Base-by-base conservation (phyloP, 768 basidiomycete species). In the Gloeopeniophorella convolvens region DNA sequence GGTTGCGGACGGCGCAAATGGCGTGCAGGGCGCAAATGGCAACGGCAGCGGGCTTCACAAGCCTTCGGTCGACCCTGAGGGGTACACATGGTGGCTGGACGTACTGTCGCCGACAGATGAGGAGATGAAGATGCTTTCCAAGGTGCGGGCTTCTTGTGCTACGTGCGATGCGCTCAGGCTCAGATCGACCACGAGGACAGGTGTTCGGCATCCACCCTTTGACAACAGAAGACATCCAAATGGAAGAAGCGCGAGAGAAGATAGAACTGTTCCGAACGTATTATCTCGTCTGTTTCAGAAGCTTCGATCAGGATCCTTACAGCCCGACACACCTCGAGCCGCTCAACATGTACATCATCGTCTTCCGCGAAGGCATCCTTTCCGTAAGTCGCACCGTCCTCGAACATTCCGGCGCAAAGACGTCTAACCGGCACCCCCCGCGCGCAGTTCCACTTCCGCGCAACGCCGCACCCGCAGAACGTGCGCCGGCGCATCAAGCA, bases 181-280 rank as follows among this genome's bases (percentile, higher is more conserved):
- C 31, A 28, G 53, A 24, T 20, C 26, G 21, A 26, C n/a, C 33
- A 24, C 23, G 32, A n/a, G 34, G 27, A 11, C 54, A 96, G 94
- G 93, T 95, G 9, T 99, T 98, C 68, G 79, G 78, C 16, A 96
- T 99, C 62, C 96, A 99, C 70, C 96, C 96, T 3, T 76, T 99
- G 57, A 99, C 96, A 4, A 95, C 95, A 16, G 96, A 99, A 73
- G 96, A 99, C 73, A 98, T 99, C 64, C 84, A 89, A 62, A 96
- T 98, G 86, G 96, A 99, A 68, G 96, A 99, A 72, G 89, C 94
- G 33, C 91, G 96, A 62, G 96, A 99, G 72, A 99, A 99, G 75
- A 99, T 99, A 60, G 96, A 99, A 66, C 80, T 99, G 16, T 99
- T 98, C 78, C 79, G 94, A 47, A 95, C 95, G 65, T 99, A 99